Evolutionary conservation across 805 yeast genomes (phyloP), one percentile per base, ranked within the genome.

Genomic region (Priceomyces melissophilus): DNA sequence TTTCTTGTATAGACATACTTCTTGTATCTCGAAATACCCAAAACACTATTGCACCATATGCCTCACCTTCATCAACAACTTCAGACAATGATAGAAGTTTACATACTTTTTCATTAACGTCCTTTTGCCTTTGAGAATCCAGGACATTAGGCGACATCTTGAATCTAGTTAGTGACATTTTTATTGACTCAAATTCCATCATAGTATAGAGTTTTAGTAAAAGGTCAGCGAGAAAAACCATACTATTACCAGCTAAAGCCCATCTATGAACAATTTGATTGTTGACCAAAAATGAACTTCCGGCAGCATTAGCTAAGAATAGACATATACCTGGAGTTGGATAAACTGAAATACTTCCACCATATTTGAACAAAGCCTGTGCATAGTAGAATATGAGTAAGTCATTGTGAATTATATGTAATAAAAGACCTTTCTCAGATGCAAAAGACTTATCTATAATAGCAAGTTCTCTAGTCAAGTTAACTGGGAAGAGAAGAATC

Each of bases 11-110:
- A 1, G 52, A 43, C 57, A 54, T 50, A 38, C 57, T 53, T 37
- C 59, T 33, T 2, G 49, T 50, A 29, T 54, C 59, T 37, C 59
- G 35, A 27, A 54, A 54, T 20, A 53, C 53, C 59, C 59, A 54
- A 33, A 48, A 54, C 12, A 53, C 52, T 11, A 48, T 46, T 3
- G 55, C 48, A 5, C 59, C 59, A 40, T 54, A 54, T 10, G 39
- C 43, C 25, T 50, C 51, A 36, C 42, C 54, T 14, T 54, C 55
- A 38, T 46, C 25, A 4, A 39, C 45, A 7, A 13, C 20, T 14
- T 32, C 35, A 20, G 30, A 30, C 11, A 32, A 32, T 2, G 39
- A 9, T 12, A 41, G 16, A 3, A 46, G 30, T 3, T 31, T 12
- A 14, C 43, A 37, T 3, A 51, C 54, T 9, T 34, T 17, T n/a